Conservation (phyloP, 805 yeast genomes). For the Saccharomyces jurei region DNA sequence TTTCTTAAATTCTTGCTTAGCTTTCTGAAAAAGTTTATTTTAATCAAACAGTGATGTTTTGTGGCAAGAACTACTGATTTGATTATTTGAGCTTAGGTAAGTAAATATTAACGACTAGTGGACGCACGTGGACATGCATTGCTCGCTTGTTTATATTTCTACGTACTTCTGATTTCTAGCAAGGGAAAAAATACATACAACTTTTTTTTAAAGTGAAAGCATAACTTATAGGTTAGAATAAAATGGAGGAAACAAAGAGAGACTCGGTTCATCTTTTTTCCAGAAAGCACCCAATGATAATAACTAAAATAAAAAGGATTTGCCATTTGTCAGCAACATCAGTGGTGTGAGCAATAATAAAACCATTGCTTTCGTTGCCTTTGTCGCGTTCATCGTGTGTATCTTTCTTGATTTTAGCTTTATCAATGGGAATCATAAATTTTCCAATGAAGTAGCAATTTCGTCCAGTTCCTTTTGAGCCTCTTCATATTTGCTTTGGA, state of each 20-base stretch:
- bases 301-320: neutral
- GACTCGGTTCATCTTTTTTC: neutral
- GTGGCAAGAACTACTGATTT: neutral
- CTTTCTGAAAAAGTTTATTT: neutral
- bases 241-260: neutral
- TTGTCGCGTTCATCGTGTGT: slow-evolving; percentile 5
- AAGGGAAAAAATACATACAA: neutral
- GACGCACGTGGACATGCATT: neutral
- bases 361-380: slow-evolving; percentile 20
- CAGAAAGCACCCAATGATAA: neutral
- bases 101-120: neutral
- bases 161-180: neutral
- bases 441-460: slow-evolving; percentile 90
- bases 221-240: neutral
- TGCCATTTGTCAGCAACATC: neutral
- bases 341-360: neutral
- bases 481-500: slow-evolving; percentile 68
- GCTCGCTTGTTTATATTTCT: neutral
- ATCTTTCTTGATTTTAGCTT: neutral
- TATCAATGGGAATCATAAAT: slow-evolving; percentile 20
- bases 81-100: too few species aligned
- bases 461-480: slow-evolving; percentile 94
- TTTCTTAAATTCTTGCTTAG: too few species aligned
- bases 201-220: neutral
- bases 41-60: neutral